Percentiles rank a stretch among this genome's conserved stretches.
Conservation (phyloP, 257 asterid species). For the Salvia miltiorrhiza region DNA sequence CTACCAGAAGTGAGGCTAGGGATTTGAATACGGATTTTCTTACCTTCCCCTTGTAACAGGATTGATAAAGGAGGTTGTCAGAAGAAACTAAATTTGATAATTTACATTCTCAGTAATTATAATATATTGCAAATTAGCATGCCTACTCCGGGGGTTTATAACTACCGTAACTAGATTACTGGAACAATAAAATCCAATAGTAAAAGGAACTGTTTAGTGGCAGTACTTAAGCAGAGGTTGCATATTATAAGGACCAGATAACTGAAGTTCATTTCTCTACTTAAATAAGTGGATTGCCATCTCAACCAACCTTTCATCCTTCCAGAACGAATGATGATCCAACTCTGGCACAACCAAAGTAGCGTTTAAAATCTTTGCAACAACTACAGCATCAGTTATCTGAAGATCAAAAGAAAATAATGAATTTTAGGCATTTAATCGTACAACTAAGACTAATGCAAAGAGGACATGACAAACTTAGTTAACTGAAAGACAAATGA, state of each 20-base stretch:
- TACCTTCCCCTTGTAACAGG: not conserved
- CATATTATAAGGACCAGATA: constrained; percentile 16
- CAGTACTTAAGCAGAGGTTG: not conserved
- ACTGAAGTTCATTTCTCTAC: constrained; percentile 8
- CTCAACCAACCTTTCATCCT: constrained; percentile 82
- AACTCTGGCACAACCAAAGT: constrained; percentile 94
- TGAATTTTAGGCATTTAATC: constrained; percentile 16
- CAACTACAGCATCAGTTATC: constrained; percentile 99
- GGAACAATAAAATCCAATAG: constrained; percentile 1
- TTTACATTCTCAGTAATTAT: constrained; percentile 5
- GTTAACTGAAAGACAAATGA: constrained; percentile 5
- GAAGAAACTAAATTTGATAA: not conserved
- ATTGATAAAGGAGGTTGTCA: not conserved
- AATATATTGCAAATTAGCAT: not conserved
- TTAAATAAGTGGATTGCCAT: constrained; percentile 17
- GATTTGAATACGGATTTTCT: not conserved
- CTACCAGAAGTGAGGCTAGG: constrained; percentile 1
- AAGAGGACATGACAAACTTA: constrained; percentile 9
- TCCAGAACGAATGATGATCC: constrained; percentile 97
- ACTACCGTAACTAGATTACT: constrained; percentile 1
- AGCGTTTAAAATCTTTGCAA: constrained; percentile 92
- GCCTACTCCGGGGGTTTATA: not conserved
- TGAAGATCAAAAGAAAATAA: constrained; percentile 36
- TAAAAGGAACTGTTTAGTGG: not conserved
- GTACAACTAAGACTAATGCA: constrained; percentile 15